These are phyloP conservation scores for Fusarium aywerte DNA, from an alignment of 2,329 filamentous ascomycete species.

Conservation along the genomic window DNA sequence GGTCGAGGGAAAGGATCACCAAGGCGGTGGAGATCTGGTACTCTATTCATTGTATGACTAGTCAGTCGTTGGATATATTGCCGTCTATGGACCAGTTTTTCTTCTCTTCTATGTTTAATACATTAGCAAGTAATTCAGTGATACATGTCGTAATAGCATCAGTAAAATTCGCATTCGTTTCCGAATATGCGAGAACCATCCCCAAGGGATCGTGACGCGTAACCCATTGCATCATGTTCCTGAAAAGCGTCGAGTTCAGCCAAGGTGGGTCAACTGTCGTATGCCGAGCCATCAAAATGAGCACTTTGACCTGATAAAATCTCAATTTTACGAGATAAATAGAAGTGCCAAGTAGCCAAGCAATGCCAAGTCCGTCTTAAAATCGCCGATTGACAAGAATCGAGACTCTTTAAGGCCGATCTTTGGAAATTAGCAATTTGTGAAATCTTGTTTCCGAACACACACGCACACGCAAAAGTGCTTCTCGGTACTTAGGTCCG, in stretches of 20 bases:
- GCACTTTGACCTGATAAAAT: no score
- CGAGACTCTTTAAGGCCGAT: neutral
- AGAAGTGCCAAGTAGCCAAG: neutral
- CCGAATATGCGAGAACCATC: neutral
- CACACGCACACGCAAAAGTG: neutral
- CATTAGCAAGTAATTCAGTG: neutral
- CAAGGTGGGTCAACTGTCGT: slow-evolving; percentile 10
- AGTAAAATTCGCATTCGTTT: neutral
- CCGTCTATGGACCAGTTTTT: neutral
- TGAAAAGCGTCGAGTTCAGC: neutral
- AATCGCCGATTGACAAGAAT: neutral
- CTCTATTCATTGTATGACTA: neutral
- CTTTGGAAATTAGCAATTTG: neutral
- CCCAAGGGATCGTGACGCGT: neutral
- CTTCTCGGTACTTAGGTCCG: neutral
- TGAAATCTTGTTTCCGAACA: neutral
- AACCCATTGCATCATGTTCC: neutral
- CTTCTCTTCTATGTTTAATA: neutral
- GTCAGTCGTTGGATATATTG: neutral
- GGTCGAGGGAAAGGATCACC: fast-evolving
- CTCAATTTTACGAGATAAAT: neutral
- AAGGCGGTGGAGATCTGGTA: neutral
- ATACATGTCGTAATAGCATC: neutral
- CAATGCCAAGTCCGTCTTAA: neutral
- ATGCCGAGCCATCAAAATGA: slow-evolving; percentile 7